A percentile compares a stretch with the other conserved stretches of the same genome.
Evolutionary conservation across 345 rosid genomes (phyloP).

Genomic region (Populus alba): DNA sequence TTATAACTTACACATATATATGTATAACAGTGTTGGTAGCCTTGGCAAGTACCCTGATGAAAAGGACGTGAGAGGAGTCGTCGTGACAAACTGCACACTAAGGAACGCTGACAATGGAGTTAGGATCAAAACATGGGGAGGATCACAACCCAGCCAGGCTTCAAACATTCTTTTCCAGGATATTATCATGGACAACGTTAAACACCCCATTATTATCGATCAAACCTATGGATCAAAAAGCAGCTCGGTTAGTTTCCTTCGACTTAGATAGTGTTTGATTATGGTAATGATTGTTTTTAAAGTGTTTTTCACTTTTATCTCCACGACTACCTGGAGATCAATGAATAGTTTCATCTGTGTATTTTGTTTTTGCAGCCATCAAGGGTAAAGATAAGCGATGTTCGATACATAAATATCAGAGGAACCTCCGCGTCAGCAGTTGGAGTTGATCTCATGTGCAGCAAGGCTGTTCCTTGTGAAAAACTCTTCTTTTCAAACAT

Average conservation of each 20-base stretch:
- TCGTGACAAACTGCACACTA: conserved; percentile 50
- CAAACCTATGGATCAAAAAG: conserved; percentile 42
- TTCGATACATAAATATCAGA: conserved; percentile 37
- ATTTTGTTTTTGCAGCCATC: conserved; percentile 47
- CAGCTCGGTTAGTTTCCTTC: conserved; percentile 15
- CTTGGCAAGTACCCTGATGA: conserved; percentile 61
- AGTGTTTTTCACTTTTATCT: neutral
- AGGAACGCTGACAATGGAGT: conserved; percentile 53
- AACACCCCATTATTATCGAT: conserved; percentile 65
- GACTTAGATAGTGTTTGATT: too few relatives aligned
- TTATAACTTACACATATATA: neutral
- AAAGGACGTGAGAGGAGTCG: conserved; percentile 48
- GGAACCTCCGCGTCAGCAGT: conserved; percentile 45
- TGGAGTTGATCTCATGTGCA: conserved; percentile 48
- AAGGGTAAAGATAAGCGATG: conserved; percentile 40
- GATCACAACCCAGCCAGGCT: conserved; percentile 47
- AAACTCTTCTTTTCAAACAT: conserved; percentile 35
- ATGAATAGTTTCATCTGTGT: neutral
- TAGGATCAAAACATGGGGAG: conserved; percentile 69
- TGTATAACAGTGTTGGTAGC: conserved; percentile 58
- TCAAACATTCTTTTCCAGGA: conserved; percentile 40
- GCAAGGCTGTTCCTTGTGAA: conserved; percentile 45
- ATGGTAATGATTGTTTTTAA: too few relatives aligned
- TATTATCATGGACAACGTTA: conserved; percentile 50
- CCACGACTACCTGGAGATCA: too few relatives aligned